These are phyloP conservation scores for Nitzschia putrida DNA, from an alignment of 108 stramenopile species.

Conservation along the genomic window DNA sequence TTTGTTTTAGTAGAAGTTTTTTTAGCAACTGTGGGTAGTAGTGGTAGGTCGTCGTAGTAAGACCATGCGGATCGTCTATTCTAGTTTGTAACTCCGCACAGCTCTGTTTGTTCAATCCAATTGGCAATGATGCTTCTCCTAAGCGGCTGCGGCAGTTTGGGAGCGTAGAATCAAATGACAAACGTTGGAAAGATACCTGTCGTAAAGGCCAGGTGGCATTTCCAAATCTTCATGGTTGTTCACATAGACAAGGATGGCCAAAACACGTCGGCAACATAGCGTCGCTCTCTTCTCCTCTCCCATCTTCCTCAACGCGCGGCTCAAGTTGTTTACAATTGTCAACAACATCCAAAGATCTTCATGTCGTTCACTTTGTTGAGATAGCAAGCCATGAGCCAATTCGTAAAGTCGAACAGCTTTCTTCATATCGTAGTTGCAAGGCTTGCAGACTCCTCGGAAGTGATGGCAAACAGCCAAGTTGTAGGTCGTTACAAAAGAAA, in stretches of 20 bases:
- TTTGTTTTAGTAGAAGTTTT: no score
- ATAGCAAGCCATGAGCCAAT: neutral
- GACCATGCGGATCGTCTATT: no score
- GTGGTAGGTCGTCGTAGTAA: no score
- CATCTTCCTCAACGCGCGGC: neutral
- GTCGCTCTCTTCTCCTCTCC: slow-evolving; percentile 5
- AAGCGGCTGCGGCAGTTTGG: neutral
- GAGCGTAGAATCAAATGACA: neutral
- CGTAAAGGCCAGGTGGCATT: neutral
- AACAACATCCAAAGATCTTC: slow-evolving; percentile 12
- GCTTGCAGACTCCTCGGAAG: neutral
- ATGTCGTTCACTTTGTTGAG: slow-evolving; percentile 7
- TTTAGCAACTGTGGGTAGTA: no score
- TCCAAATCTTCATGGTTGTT: slow-evolving; percentile 10
- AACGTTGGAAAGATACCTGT: slow-evolving; percentile 12
- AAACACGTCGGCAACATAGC: neutral
- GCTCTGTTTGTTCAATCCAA: neutral
- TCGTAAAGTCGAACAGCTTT: slow-evolving; percentile 1
- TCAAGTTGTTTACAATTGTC: slow-evolving; percentile 6
- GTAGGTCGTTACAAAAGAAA: slow-evolving; percentile 3
- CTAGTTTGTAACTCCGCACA: neutral
- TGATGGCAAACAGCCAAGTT: slow-evolving; percentile 15
- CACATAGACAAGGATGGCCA: slow-evolving; percentile 14
- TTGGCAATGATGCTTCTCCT: no score
- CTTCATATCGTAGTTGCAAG: neutral